Base-by-base conservation (phyloP, 2,329 filamentous ascomycete species). In the Phialophora macrospora region DNA sequence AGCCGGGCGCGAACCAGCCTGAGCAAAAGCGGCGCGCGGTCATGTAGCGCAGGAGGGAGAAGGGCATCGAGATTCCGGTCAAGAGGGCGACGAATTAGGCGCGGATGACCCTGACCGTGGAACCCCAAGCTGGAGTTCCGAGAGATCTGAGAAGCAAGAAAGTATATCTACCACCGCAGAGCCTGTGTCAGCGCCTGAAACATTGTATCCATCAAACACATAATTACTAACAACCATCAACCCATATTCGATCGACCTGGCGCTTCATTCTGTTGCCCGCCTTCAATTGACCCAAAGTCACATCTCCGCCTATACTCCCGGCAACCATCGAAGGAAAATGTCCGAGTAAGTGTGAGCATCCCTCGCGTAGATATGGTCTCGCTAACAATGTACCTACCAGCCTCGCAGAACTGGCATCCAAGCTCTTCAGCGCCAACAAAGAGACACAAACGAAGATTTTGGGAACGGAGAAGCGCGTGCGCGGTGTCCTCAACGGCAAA, bases 391-490 rank as follows among this genome's bases (percentile, higher is more conserved):
- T 46, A 20, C n/a, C 4, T 41, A 12, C 24, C 55, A 71, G 69
- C 41, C 66, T 71, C 32, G 66, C 65, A 44, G 67, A 70, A 32
- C 62, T 73, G 4, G 71, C 52, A 14, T 66, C 67, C 24, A 72
- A 72, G 55, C 67, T 73, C 60, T 70, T 72, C 66, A 52, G 65
- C 41, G 51, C 67, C 14, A 56, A 66, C 17, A 14, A 38, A 17
- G 66, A 67, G 4, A 72, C 67, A 38, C 63, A 51, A 9, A 64
- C 66, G 7, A 70, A 71, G 61, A 69, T 72, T 24, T 54, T 69
- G 7, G 38, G 66, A 17, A 70, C 70, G 1, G 63, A 66, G 24
- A 73, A 73, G 63, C 68, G 70, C 11, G 62, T 73, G 22, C 70
- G 71, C 30, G 71, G 70, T 12, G 38, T 71, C 20, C 62, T 73